These are phyloP conservation scores for Truncatella angustata DNA, from an alignment of 2,329 filamentous ascomycete species.

Conservation along the genomic window DNA sequence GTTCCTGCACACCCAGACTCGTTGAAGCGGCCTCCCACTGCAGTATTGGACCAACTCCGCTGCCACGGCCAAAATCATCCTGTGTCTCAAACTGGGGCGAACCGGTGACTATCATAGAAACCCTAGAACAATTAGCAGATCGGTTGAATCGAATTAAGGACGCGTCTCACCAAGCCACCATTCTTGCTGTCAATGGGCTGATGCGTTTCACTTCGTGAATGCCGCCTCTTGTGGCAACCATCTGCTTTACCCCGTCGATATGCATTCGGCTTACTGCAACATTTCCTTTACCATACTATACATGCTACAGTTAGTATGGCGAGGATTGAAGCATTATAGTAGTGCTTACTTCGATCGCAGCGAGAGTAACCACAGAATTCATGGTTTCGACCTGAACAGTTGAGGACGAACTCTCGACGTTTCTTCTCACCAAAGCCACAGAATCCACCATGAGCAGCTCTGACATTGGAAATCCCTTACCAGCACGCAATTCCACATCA, in stretches of 20 bases:
- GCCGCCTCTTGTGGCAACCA: conserved; percentile 50
- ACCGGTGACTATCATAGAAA: conserved; percentile 54
- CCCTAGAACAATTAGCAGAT: conserved; percentile 42
- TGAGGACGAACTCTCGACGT: conserved; percentile 42
- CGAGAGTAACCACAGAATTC: conserved; percentile 56
- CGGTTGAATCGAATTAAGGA: too few relatives aligned
- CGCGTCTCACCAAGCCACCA: conserved; percentile 50
- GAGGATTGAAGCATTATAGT: too few relatives aligned
- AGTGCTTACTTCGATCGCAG: conserved; percentile 51
- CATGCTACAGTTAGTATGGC: neutral
- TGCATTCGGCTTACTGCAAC: conserved; percentile 42
- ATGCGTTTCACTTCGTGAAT: conserved; percentile 45
- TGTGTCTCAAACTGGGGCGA: conserved; percentile 52
- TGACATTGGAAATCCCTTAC: conserved; percentile 51
- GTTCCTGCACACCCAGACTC: conserved; percentile 19
- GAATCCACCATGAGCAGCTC: conserved; percentile 58
- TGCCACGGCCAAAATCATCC: conserved; percentile 44
- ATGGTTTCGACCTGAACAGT: conserved; percentile 54
- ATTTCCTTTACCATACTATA: conserved; percentile 53
- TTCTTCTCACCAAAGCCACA: conserved; percentile 48
- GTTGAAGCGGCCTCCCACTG: conserved; percentile 43
- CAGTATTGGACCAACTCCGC: conserved; percentile 46
- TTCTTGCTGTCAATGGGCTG: conserved; percentile 52
- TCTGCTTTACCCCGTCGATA: conserved; percentile 45
- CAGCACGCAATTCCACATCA: conserved; percentile 50